Base-by-base conservation (phyloP, 768 basidiomycete genomes). In the Russula virescens region DNA sequence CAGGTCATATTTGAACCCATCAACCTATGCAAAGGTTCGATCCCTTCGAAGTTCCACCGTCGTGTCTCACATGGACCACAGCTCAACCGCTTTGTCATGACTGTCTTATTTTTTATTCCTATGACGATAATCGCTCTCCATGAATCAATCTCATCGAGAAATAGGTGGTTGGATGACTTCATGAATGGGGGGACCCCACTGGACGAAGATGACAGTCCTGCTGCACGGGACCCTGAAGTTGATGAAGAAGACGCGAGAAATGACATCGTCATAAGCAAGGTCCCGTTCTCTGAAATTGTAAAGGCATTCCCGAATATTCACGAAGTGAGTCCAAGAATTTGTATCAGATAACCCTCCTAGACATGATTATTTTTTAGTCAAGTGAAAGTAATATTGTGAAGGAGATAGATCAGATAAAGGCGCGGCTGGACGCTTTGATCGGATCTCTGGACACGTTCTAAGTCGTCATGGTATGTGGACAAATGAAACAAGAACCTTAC, bases 1-100 rank as follows among this genome's bases (percentile, higher is more conserved):
- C 45, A 53, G 65, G 23, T 55, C 60, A 64, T 50, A 45, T 14
- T 51, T 61, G 21, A 38, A 58, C 3, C 14, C 40, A 48, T 48
- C 45, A 57, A 69, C 73, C 40, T 96, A 94, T 70, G 83, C 83
- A 18, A 81, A 77, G 75, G 89, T 81, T 48, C 13, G 16, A 31
- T 55, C 25, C 26, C 25, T 25, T 8, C 43, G 7, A 35, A 54
- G 16, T 49, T 58, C 61, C 60, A 28, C 48, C 47, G 68, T 38
- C 70, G 34, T 23, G 18, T 64, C 18, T 43, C 8, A 47, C 43
- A 59, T 35, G 21, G 14, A 28, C 9, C 42, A 38, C 38, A 89
- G 86, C 73, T 94, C 65, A 97, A 96, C 74, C 84, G 86, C 57
- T 70, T 78, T 67, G 79, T 91, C 58, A 96, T 98, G 94, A 74